phyloP scores from a whole-genome alignment of 2,329 filamentous ascomycete species.

The Fusarium circinatum region DNA sequence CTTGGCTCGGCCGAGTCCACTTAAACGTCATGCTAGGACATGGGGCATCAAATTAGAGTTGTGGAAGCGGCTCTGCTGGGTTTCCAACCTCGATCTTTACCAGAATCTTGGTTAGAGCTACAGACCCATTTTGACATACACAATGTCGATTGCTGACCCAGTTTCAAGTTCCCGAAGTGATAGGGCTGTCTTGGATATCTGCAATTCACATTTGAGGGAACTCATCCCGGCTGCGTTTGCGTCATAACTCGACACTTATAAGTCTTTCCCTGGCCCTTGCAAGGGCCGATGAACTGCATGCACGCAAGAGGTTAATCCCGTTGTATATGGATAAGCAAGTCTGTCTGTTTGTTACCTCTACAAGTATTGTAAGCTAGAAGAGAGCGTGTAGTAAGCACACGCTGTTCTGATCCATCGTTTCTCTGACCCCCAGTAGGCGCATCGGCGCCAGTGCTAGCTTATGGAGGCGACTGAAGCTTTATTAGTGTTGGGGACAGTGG shows the following conservation, averaged over 20 bases:
- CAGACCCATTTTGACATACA: neutral
- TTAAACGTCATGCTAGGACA: constrained; percentile 30
- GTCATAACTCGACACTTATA: constrained; percentile 36
- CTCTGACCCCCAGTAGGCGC: constrained; percentile 9
- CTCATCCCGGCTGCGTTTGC: constrained; percentile 13
- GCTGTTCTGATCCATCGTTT: neutral
- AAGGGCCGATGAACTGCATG: constrained; percentile 19
- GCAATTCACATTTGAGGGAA: neutral
- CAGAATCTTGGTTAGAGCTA: neutral
- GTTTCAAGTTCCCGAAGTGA: constrained; percentile 12
- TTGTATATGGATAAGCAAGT: constrained; percentile 4
- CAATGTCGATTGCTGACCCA: neutral
- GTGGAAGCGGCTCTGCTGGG: constrained; percentile 30
- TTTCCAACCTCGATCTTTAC: neutral
- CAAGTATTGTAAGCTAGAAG: neutral
- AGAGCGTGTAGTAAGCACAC: neutral
- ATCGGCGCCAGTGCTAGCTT: constrained; percentile 23
- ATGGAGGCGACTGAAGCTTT: neutral
- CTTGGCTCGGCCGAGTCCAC: constrained; percentile 28
- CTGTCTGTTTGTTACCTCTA: constrained; percentile 19
- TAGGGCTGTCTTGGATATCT: neutral
- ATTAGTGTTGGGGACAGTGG: neutral
- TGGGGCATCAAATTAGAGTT: constrained; percentile 26
- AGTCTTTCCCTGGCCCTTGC: constrained; percentile 14
- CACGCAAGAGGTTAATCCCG: constrained; percentile 19